A percentile compares a stretch with the other conserved stretches of the same genome.
These are phyloP conservation scores for Trichosporon coremiiforme DNA, from an alignment of 1,284 basidiomycete genomes.

Conservation along the genomic window DNA sequence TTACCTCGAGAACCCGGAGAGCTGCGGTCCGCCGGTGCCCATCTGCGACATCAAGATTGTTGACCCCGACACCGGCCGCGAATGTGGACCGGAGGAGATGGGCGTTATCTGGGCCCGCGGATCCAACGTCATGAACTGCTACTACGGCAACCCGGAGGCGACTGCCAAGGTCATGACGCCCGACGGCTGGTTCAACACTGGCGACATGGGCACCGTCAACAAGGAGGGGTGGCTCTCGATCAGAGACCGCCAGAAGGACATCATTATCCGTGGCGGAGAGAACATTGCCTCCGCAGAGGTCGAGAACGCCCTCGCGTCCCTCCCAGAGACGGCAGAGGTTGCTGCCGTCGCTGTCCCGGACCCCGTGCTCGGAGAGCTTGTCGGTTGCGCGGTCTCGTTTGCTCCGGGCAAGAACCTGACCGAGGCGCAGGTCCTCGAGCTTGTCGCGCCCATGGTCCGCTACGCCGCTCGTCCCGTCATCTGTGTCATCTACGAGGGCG, in stretches of 20 bases:
- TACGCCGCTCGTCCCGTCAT: slow-evolving; percentile 23
- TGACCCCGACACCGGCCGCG: slow-evolving; percentile 37
- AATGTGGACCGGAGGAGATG: slow-evolving; percentile 33
- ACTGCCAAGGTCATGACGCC: slow-evolving; percentile 32
- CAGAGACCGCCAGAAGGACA: slow-evolving; percentile 45
- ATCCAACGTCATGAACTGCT: slow-evolving; percentile 51
- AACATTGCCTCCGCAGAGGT: slow-evolving; percentile 47
- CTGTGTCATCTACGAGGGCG: slow-evolving; percentile 20
- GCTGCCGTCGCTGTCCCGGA: slow-evolving; percentile 47
- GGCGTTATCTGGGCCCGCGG: slow-evolving; percentile 46
- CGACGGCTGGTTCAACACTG: slow-evolving; percentile 52
- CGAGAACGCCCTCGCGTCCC: slow-evolving; percentile 47
- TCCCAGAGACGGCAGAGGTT: slow-evolving; percentile 41
- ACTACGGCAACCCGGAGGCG: slow-evolving; percentile 37
- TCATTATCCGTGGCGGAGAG: slow-evolving; percentile 54
- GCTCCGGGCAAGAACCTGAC: slow-evolving; percentile 21
- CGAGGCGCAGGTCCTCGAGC: slow-evolving; percentile 16
- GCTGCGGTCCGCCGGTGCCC: slow-evolving; percentile 42
- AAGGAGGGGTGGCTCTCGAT: slow-evolving; percentile 47
- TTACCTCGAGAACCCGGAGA: slow-evolving; percentile 33
- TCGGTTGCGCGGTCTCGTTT: slow-evolving; percentile 43
- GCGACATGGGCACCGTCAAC: slow-evolving; percentile 47
- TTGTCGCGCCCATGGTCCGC: slow-evolving; percentile 24
- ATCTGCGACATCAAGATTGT: slow-evolving; percentile 43
- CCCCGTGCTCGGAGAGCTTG: slow-evolving; percentile 43